A percentile compares a stretch with the other conserved stretches of the same genome.
phyloP scores from a whole-genome alignment of 805 yeast species.

The Diddensiella transvaalensis region DNA sequence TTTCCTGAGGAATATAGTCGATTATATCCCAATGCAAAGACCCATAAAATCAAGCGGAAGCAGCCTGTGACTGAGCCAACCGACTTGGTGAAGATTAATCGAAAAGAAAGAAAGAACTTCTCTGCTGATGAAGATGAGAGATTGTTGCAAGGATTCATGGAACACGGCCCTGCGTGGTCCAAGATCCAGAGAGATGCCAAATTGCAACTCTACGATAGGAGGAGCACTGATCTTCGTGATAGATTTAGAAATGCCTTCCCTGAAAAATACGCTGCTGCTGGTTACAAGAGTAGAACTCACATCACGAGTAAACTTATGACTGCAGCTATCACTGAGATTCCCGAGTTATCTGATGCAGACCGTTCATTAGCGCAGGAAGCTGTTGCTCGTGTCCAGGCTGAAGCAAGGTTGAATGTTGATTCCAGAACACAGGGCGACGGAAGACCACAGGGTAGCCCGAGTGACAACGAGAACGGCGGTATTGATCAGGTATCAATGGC shows the following conservation, averaged over 20 bases:
- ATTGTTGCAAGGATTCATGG: constrained; percentile 39
- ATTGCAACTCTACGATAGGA: constrained; percentile 37
- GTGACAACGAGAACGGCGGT: not conserved
- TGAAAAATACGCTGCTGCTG: constrained; percentile 41
- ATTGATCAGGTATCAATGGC: not conserved
- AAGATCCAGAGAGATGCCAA: constrained; percentile 41
- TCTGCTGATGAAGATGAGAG: constrained; percentile 42
- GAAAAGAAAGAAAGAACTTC: constrained; percentile 42
- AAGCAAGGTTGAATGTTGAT: not conserved
- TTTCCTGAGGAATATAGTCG: constrained; percentile 45
- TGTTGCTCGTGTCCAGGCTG: not conserved
- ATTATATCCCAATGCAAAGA: constrained; percentile 43
- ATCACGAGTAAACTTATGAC: not conserved
- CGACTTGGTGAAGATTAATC: constrained; percentile 39
- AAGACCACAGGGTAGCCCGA: not conserved
- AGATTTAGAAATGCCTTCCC: constrained; percentile 45
- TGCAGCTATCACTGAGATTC: constrained; percentile 56
- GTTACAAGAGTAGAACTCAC: constrained; percentile 38
- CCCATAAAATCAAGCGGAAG: constrained; percentile 36
- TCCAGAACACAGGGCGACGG: not conserved
- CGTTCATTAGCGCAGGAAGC: constrained; percentile 53
- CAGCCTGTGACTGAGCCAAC: constrained; percentile 7
- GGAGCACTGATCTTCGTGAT: constrained; percentile 43
- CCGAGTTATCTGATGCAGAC: constrained; percentile 70
- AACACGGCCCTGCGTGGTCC: constrained; percentile 45